Evolutionary conservation across 2,329 filamentous ascomycete species (phyloP), one percentile per base, ranked within the genome.

Genomic region (Fusarium sp.): DNA sequence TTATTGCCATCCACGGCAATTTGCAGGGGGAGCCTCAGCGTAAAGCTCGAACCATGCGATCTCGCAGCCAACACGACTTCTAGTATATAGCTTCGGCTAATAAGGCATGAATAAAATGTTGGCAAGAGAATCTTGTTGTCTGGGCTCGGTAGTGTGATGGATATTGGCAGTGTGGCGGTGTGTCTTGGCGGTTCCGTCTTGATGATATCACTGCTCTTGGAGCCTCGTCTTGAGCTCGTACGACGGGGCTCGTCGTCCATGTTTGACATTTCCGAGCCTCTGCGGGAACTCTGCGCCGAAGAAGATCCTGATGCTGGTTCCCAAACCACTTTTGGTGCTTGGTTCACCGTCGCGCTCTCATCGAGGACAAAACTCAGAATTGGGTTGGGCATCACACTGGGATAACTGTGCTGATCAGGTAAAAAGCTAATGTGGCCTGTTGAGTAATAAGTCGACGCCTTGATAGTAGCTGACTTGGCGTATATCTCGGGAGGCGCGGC

Each of bases 381-480:
- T 0, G 67, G 67, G 5, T 68, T 68, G 0, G 58, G 53, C 34
- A 59, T 43, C 0, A 63, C 46, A 6, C 18, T 22, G 4, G 67
- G 67, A 5, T 57, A 63, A 22, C 36, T 59, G 14, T 70, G 67
- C 0, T 70, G 69, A 4, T 73, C 68, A 9, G 70, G 64, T 3
- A 72, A 13, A 6, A 60, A 66, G 17, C 55, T 48, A 0, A 72
- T 53, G 5, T 73, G 70, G 0, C 55, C 58, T 3, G 62, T 54
- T 1, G 70, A 69, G 17, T 69, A 73, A 6, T 72, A 60, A 0
- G 70, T 73, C 0, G 57, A 52, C 10, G 70, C 60, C 22, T 71
- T 59, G 5, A 72, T 65, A 0, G 42, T 22, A 5, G 64, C 70
- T 4, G 67, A 68, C 5, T 59, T 66, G 3, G 53, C 54, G 3